phyloP scores from a whole-genome alignment of 2,329 filamentous ascomycete genomes.

The Fusarium verticillioides region DNA sequence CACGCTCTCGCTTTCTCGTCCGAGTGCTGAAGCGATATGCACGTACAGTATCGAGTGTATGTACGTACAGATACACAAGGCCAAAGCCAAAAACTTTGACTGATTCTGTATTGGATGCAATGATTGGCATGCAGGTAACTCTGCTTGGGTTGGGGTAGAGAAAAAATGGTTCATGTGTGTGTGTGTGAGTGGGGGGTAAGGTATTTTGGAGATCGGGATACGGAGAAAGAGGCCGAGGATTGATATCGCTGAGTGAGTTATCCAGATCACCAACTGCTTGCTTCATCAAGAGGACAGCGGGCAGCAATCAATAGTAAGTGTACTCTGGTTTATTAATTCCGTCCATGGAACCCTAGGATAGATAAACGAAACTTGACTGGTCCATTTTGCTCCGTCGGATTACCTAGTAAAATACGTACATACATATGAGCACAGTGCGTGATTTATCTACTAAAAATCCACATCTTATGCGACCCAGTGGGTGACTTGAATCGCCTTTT shows the following conservation, averaged over 20 bases:
- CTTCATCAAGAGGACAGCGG: background rate
- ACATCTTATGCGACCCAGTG: constrained; percentile 38
- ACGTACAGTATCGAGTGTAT: background rate
- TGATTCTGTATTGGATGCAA: constrained; percentile 14
- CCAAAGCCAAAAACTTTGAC: constrained; percentile 15
- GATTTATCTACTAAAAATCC: constrained; percentile 21
- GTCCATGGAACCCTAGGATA: background rate
- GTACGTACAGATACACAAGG: constrained; percentile 21
- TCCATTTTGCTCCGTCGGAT: constrained; percentile 8
- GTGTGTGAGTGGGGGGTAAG: constrained; percentile 20
- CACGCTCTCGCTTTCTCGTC: background rate
- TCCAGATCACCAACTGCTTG: background rate
- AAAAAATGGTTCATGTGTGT: constrained; percentile 15
- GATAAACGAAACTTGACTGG: constrained; percentile 13
- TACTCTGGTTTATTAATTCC: constrained; percentile 5
- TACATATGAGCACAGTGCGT: constrained; percentile 34
- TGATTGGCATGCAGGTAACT: constrained; percentile 19
- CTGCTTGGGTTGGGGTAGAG: constrained; percentile 17
- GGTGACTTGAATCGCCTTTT: constrained; percentile 26
- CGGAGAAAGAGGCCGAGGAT: background rate
- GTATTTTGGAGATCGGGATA: constrained; percentile 6
- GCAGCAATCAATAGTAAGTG: background rate
- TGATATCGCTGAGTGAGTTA: background rate
- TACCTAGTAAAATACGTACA: constrained; percentile 4
- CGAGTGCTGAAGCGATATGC: background rate